These are phyloP conservation scores for Clarkia xantiana DNA, from an alignment of 345 rosid genomes.

Conservation along the genomic window DNA sequence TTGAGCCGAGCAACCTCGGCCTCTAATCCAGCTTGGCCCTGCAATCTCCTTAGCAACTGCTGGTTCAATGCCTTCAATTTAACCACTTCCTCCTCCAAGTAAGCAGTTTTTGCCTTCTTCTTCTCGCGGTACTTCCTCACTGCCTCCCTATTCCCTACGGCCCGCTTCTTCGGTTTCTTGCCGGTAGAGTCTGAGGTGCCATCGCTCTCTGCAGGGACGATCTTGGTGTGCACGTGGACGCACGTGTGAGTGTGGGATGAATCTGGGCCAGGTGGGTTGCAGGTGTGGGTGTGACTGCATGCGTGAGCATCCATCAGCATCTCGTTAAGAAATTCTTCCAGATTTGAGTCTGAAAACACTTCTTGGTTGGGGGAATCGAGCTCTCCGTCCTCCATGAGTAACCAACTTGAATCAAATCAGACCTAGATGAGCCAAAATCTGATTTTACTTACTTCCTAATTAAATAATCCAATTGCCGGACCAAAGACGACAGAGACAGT, in stretches of 20 bases:
- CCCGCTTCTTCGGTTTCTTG: constrained; percentile 53
- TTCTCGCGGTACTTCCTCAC: constrained; percentile 95
- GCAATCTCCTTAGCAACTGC: constrained; percentile 77
- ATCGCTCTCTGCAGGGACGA: constrained; percentile 43
- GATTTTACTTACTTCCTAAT: background rate
- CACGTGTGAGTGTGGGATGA: constrained; percentile 82
- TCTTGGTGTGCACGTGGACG: constrained; percentile 82
- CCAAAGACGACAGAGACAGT: too few relatives aligned
- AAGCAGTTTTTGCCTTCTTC: constrained; percentile 91
- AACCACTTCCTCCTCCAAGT: constrained; percentile 77
- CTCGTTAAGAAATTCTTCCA: constrained; percentile 26
- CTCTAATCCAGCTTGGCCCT: constrained; percentile 78
- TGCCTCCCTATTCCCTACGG: constrained; percentile 72
- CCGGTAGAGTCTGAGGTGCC: constrained; percentile 61
- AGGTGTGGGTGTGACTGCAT: constrained; percentile 91
- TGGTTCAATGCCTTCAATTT: constrained; percentile 65
- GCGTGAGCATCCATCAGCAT: constrained; percentile 56
- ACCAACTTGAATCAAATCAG: background rate
- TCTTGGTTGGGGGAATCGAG: constrained; percentile 75
- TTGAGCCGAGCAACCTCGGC: constrained; percentile 85
- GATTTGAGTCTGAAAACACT: constrained; percentile 49
- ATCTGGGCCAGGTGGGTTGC: constrained; percentile 91
- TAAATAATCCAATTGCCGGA: too few relatives aligned
- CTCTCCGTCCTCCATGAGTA: constrained; percentile 90
- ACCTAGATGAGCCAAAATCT: background rate